Conservation (phyloP, 805 yeast genomes). For the Saccharomyces jurei region DNA sequence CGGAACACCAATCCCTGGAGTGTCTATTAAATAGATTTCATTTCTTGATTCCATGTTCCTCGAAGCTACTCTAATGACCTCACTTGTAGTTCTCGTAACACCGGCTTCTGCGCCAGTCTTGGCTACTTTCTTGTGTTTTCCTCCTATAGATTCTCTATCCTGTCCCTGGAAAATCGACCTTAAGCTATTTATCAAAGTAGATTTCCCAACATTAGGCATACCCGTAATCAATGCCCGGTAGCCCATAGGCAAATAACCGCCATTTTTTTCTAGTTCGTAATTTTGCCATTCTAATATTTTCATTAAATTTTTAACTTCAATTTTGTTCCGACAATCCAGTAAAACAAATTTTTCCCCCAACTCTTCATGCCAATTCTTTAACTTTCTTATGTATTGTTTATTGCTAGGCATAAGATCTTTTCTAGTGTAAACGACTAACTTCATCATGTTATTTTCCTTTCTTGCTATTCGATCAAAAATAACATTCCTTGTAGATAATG, state of each 20-base stretch:
- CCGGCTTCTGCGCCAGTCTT: slow-evolving; percentile 85
- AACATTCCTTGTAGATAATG: slow-evolving; percentile 72
- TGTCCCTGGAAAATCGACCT: slow-evolving; percentile 34
- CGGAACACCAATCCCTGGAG: slow-evolving; percentile 90
- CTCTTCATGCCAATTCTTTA: slow-evolving; percentile 43
- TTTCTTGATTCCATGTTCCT: slow-evolving; percentile 20
- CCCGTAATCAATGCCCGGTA: slow-evolving; percentile 72
- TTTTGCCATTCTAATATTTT: slow-evolving; percentile 41
- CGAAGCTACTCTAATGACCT: slow-evolving; percentile 49
- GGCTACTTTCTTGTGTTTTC: slow-evolving; percentile 56
- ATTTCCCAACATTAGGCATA: slow-evolving; percentile 97
- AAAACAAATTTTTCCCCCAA: slow-evolving; percentile 39
- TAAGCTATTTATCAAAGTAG: slow-evolving; percentile 72
- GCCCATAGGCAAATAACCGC: slow-evolving; percentile 79
- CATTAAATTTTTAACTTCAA: slow-evolving; percentile 45
- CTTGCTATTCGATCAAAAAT: slow-evolving; percentile 61
- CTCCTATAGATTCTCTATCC: slow-evolving; percentile 19
- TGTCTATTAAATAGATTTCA: slow-evolving; percentile 62
- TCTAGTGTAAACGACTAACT: slow-evolving; percentile 61
- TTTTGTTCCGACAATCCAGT: slow-evolving; percentile 48
- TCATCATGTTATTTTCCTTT: slow-evolving; percentile 31
- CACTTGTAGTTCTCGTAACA: slow-evolving; percentile 73
- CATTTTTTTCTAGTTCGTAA: slow-evolving; percentile 21
- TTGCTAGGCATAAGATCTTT: slow-evolving; percentile 45
- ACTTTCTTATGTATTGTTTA: slow-evolving; percentile 14